These are phyloP conservation scores for Beta lomatogona DNA, from an alignment of 179 eudicot species.

Conservation along the genomic window DNA sequence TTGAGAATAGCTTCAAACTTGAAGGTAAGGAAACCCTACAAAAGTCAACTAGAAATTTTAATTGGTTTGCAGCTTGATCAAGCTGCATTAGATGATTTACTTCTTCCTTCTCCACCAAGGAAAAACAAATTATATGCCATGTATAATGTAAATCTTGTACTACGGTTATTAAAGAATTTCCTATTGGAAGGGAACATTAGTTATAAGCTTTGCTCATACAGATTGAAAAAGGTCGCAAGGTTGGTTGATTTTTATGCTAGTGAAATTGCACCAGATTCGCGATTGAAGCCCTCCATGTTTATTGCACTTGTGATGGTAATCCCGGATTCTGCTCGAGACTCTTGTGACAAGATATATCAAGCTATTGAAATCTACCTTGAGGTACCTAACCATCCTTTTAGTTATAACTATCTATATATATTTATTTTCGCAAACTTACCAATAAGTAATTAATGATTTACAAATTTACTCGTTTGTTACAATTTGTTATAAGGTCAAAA, in stretches of 20 bases:
- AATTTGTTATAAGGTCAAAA: too few relatives aligned
- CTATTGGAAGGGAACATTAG: conserved; percentile 22
- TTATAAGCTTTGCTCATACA: conserved; percentile 30
- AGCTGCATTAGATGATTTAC: conserved; percentile 39
- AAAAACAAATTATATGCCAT: conserved; percentile 9
- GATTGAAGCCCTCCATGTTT: conserved; percentile 37
- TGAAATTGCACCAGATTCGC: conserved; percentile 43
- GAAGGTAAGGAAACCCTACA: conserved; percentile 22
- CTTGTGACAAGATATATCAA: conserved; percentile 38
- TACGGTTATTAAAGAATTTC: conserved; percentile 37
- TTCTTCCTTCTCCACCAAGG: conserved; percentile 29
- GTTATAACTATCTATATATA: too few relatives aligned
- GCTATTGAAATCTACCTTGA: conserved; percentile 42
- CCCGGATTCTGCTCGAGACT: conserved; percentile 42
- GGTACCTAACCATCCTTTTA: conserved; percentile 21
- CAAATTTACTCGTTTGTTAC: not conserved
- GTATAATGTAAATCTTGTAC: conserved; percentile 36
- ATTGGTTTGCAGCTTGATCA: conserved; percentile 42
- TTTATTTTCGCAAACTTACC: not conserved
- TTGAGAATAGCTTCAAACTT: conserved; percentile 34
- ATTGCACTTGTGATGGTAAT: conserved; percentile 31
- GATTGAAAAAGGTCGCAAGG: conserved; percentile 36
- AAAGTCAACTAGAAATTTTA: conserved; percentile 27
- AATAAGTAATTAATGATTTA: not conserved
- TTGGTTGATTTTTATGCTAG: conserved; percentile 38